Conservation (phyloP, 306 rosid genomes). For the Cicer chorassanicum region DNA sequence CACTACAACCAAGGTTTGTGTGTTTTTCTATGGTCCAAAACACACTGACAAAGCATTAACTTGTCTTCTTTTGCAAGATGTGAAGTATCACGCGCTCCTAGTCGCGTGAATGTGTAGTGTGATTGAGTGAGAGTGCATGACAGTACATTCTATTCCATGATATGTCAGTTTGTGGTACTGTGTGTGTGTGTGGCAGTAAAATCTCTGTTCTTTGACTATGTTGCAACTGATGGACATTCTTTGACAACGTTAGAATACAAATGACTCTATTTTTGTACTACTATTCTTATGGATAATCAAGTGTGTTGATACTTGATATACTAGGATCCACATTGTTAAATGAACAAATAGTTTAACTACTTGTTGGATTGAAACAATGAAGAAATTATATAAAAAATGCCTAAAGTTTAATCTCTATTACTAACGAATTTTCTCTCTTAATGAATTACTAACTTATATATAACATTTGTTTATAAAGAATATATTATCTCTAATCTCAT, state of each 20-base stretch:
- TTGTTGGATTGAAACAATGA: too few species aligned
- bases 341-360: too few species aligned
- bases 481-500: too few species aligned
- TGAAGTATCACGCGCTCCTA: conserved; percentile 42
- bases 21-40: conserved; percentile 39
- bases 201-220: conserved; percentile 52
- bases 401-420: too few species aligned
- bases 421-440: too few species aligned
- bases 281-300: too few species aligned
- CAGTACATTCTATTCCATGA: conserved; percentile 44
- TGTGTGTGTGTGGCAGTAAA: conserved; percentile 32
- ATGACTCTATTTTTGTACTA: not conserved
- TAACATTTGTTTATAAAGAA: too few species aligned
- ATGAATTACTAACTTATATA: too few species aligned
- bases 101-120: conserved; percentile 44
- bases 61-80: conserved; percentile 46
- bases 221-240: conserved; percentile 17
- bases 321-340: too few species aligned
- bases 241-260: conserved; percentile 33
- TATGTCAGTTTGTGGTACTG: conserved; percentile 48
- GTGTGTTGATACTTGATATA: too few species aligned
- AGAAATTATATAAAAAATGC: too few species aligned
- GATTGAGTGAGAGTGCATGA: conserved; percentile 39
- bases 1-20: conserved; percentile 38
- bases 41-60: conserved; percentile 56